These are phyloP conservation scores for Fusarium agapanthi DNA, from an alignment of 2,329 filamentous ascomycete genomes.

Conservation along the genomic window DNA sequence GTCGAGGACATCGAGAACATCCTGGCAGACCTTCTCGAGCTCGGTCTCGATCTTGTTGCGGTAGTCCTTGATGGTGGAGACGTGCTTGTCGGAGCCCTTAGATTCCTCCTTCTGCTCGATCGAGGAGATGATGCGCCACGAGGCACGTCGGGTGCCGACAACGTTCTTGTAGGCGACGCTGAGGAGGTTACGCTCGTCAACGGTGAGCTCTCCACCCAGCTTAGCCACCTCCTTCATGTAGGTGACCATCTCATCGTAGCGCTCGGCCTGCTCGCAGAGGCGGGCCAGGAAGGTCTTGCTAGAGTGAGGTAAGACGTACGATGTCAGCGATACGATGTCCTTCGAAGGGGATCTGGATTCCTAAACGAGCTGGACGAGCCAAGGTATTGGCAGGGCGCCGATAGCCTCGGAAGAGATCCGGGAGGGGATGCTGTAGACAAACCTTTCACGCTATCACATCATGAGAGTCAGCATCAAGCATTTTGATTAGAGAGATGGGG, in stretches of 20 bases:
- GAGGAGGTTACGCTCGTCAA: conserved; percentile 98
- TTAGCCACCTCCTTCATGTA: conserved; percentile 99
- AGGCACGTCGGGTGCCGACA: conserved; percentile 95
- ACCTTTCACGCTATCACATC: conserved; percentile 72
- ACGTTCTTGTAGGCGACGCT: conserved; percentile 99
- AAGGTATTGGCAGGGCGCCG: conserved; percentile 24
- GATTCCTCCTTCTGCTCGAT: conserved; percentile 99
- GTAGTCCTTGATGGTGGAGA: conserved; percentile 93
- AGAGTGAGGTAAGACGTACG: conserved; percentile 43
- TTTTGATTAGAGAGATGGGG: conserved; percentile 20
- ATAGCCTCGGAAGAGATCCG: conserved; percentile 19
- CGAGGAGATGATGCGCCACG: conserved; percentile 99
- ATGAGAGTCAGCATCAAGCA: conserved; percentile 48
- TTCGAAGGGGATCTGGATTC: conserved; percentile 30
- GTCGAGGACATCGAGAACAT: conserved; percentile 95
- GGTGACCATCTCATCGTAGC: conserved; percentile 99
- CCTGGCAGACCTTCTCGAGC: conserved; percentile 97
- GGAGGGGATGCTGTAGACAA: conserved; percentile 48
- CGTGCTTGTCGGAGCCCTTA: conserved; percentile 96
- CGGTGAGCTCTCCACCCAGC: conserved; percentile 79
- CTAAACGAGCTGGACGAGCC: conserved; percentile 26
- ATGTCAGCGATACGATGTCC: conserved; percentile 41
- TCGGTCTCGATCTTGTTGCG: conserved; percentile 98
- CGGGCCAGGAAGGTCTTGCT: conserved; percentile 99
- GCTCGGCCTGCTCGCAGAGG: conserved; percentile 99